Percentiles rank a stretch among this genome's conserved stretches.
phyloP scores from a whole-genome alignment of 345 rosid genomes.

The Tarenaya hassleriana region DNA sequence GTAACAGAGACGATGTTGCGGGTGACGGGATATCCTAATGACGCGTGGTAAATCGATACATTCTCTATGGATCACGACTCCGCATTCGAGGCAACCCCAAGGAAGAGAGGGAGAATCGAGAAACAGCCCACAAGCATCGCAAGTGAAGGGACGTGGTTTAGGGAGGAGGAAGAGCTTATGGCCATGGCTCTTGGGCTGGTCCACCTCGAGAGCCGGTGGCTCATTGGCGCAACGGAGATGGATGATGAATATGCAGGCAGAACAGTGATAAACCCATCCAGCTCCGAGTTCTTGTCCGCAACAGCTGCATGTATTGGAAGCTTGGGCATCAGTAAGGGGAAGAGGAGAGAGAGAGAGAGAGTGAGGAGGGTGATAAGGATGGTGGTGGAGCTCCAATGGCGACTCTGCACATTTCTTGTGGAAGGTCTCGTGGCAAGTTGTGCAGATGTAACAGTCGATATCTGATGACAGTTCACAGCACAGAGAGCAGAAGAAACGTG shows the following conservation, averaged over 20 bases:
- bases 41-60: too few relatives aligned
- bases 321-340: accelerated
- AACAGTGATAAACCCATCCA: neutral
- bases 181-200: slow-evolving; percentile 5
- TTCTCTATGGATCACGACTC: too few relatives aligned
- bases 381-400: slow-evolving; percentile 8
- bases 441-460: too few relatives aligned
- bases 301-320: neutral
- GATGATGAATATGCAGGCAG: neutral
- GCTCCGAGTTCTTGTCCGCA: neutral
- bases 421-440: neutral
- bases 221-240: slow-evolving; percentile 5
- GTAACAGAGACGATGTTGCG: too few relatives aligned
- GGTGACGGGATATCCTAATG: too few relatives aligned
- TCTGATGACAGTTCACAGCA: too few relatives aligned
- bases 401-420: slow-evolving; percentile 9
- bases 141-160: neutral
- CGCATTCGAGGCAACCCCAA: too few relatives aligned
- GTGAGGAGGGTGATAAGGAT: slow-evolving; percentile 3
- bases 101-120: too few relatives aligned
- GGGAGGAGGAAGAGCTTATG: slow-evolving; percentile 4
- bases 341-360: neutral
- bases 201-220: neutral
- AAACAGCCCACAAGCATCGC: slow-evolving; percentile 11
- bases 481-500: too few relatives aligned